Conservation (phyloP, 1,139 yeast genomes). For the Yamadazyma siamensis region DNA sequence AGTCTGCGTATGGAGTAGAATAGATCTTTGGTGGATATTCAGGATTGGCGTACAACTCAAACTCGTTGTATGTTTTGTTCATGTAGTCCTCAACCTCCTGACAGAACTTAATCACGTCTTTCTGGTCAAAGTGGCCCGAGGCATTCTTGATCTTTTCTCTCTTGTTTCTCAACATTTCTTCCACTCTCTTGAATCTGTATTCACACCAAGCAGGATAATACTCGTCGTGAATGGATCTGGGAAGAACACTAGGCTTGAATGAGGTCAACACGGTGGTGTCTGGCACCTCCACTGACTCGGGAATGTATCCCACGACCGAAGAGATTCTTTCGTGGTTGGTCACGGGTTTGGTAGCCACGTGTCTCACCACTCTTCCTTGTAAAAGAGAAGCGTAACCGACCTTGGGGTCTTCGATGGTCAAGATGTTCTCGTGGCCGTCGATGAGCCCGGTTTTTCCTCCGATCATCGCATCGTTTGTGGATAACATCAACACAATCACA, state of each 20-base stretch:
- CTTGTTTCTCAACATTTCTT: conserved; percentile 28
- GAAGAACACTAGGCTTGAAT: conserved; percentile 37
- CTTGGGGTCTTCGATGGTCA: conserved; percentile 29
- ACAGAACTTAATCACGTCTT: conserved; percentile 28
- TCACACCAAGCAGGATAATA: conserved; percentile 47
- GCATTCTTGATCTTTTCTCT: conserved; percentile 17
- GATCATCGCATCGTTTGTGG: conserved; percentile 24
- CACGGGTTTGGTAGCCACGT: conserved; percentile 31
- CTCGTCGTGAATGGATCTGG: conserved; percentile 35
- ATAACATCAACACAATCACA: conserved; percentile 30
- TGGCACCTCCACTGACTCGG: conserved; percentile 30
- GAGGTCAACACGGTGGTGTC: conserved; percentile 43
- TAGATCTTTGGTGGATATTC: conserved; percentile 18
- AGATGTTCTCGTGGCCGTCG: conserved; percentile 25
- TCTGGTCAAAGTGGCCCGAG: conserved; percentile 34
- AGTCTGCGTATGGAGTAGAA: conserved; percentile 14
- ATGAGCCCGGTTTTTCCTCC: conserved; percentile 34
- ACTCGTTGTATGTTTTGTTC: conserved; percentile 38
- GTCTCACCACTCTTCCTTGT: conserved; percentile 33
- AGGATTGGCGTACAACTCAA: conserved; percentile 32
- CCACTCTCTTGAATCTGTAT: conserved; percentile 35
- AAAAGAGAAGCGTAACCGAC: conserved; percentile 30
- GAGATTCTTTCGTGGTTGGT: conserved; percentile 31
- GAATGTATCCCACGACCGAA: conserved; percentile 44
- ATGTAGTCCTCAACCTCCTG: conserved; percentile 34